Evolutionary conservation across 2,329 filamentous ascomycete species (phyloP), one percentile per base, ranked within the genome.

Genomic region (Colletotrichum gigasporum): DNA sequence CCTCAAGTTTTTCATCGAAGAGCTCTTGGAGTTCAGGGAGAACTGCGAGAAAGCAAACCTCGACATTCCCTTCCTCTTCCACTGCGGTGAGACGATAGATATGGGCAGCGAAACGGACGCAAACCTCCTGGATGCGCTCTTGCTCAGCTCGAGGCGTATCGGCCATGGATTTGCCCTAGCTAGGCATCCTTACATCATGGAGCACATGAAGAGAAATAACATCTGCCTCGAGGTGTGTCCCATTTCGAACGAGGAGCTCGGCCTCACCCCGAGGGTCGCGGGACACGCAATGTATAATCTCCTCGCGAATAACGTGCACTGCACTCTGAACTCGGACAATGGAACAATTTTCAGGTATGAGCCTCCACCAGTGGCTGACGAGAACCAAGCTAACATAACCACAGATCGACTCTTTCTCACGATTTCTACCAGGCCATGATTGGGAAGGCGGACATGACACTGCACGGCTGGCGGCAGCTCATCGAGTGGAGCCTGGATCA

Each of bases 341-440:
- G 90, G 90, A 6, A 90, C 90, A 0, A 79, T 93, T 0, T 93
- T 93, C 73, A 83, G 83, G 89, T 91, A 72, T 69, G 80, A 16
- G 26, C 11, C 1, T 9, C 44, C 28, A 22, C 12, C 42, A 7
- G 1, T 11, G 7, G 14, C 24, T 24, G 2, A 12, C n/a, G 7
- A 52, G 69, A 67, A 4, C 4, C 11, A 24, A n/a, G 18, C 50
- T 63, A 26, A 54, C 22, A 11, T 11, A 26, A 28, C 37, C 24
- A 48, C 61, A 91, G 89, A 67, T 92, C 90, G 12, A 88, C 88
- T 2, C 82, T 93, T 42, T 90, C 89, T 1, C 90, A 93, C 68
- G 91, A 94, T 71, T 93, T 93, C 72, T 93, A 93, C 73, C 91
- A 94, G 72, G 83, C 90, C 63, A 87, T 93, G 82, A 84, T 91